Base-by-base conservation (phyloP, 208 protist genomes). In the Acanthamoeba royreba region DNA sequence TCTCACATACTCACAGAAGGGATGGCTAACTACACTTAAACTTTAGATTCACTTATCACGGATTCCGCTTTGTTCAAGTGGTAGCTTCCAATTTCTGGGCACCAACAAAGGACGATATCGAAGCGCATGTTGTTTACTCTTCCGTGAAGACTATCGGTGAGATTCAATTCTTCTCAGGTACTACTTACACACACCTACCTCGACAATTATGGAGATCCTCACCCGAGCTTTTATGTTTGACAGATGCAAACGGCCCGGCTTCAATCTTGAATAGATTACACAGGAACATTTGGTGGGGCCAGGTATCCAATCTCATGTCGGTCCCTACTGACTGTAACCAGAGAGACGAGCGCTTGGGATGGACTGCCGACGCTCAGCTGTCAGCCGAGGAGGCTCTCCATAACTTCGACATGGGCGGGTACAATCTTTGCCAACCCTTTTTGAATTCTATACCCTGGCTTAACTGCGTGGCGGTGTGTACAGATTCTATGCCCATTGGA, bases 271-370 rank as follows among this genome's bases (percentile, higher is more conserved):
- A 95, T 33, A 15, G 52, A 1, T 25, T 96, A 35, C 93, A 96
- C 38, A 31, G 11, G 25, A 53, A 47, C 72, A 93, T 93, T 2
- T 33, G 83, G 17, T 69, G 94, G 38, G 93, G 94, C n/a, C 95
- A 96, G 74, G 40, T 42, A 19, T 93, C 79, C 8, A 96, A 96
- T 61, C 43, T 95, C 38, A 92, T 94, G 94, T 93, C 92, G 25
- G 61, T 96, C 1, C 92, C 94, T 8, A 96, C 95, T 15, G 95
- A 96, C 87, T 96, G 95, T 77, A 61, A 92, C 74, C 95, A 96
- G 81, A 53, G 95, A 38, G 95, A 96, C 79, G 95, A 96, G 92
- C 94, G 95, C 8, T 85, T 96, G 4, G 95, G 95, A 0, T 96
- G 95, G 95, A 85, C 95, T 40, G 95, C 93, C 61, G 95, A 95